These are phyloP conservation scores for Cryoendolithus antarcticus DNA, from an alignment of 2,329 filamentous ascomycete genomes.

Conservation along the genomic window DNA sequence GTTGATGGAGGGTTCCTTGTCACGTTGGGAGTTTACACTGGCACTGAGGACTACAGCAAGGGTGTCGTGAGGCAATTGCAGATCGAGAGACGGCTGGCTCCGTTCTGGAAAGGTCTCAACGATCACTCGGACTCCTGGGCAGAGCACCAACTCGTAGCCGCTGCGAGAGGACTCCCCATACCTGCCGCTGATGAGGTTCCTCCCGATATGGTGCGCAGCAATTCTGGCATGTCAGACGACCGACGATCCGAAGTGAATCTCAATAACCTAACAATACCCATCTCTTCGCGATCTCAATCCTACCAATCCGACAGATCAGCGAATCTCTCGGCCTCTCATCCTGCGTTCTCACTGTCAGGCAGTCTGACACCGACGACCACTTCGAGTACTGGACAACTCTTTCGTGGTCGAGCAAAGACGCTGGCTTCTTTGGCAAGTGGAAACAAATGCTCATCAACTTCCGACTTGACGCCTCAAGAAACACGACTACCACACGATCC, in stretches of 20 bases:
- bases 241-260: slow-evolving; percentile 48
- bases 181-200: slow-evolving; percentile 75
- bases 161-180: slow-evolving; percentile 69
- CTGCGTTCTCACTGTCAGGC: slow-evolving; percentile 24
- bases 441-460: slow-evolving; percentile 50
- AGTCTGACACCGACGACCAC: slow-evolving; percentile 30
- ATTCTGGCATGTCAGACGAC: slow-evolving; percentile 25
- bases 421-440: slow-evolving; percentile 67
- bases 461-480: slow-evolving; percentile 63
- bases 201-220: slow-evolving; percentile 47
- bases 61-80: slow-evolving; percentile 70
- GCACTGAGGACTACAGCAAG: slow-evolving; percentile 88
- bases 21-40: slow-evolving; percentile 86
- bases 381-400: slow-evolving; percentile 38
- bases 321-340: slow-evolving; percentile 39
- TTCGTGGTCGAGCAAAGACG: slow-evolving; percentile 79
- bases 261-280: slow-evolving; percentile 66
- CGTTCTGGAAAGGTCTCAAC: slow-evolving; percentile 89
- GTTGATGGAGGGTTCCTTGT: slow-evolving; percentile 92
- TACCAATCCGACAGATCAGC: slow-evolving; percentile 59
- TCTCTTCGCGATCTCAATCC: slow-evolving; percentile 64
- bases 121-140: slow-evolving; percentile 84
- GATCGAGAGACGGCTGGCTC: slow-evolving; percentile 86
- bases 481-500: slow-evolving; percentile 68
- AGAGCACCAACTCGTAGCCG: slow-evolving; percentile 84